phyloP scores from a whole-genome alignment of 129 eudicot species.

The Flaveria brownii region DNA sequence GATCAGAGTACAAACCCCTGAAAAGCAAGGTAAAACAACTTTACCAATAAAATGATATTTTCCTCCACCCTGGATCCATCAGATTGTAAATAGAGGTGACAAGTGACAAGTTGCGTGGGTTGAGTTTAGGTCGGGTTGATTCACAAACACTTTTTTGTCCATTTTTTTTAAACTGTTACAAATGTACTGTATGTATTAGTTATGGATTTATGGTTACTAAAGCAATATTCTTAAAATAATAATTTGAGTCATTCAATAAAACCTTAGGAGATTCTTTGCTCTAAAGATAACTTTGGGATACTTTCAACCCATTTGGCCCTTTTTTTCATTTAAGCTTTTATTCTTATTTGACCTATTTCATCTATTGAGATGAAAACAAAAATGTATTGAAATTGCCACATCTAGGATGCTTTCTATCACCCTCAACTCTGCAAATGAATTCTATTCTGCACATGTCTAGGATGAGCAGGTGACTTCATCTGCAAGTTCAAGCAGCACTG shows the following conservation, averaged over 20 bases:
- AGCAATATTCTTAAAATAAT: neutral
- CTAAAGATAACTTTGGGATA: neutral
- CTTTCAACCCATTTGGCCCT: neutral
- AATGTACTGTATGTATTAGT: neutral
- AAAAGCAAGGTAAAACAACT: constrained; percentile 51
- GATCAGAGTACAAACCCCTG: constrained; percentile 71
- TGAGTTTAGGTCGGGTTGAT: neutral
- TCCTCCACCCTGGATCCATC: neutral
- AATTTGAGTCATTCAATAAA: neutral
- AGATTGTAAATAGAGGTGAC: neutral
- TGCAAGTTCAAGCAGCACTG: constrained; percentile 28
- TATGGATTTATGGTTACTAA: neutral
- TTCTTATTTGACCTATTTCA: neutral
- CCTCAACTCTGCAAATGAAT: constrained; percentile 9
- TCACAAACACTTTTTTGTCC: neutral
- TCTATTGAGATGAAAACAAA: neutral
- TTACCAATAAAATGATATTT: neutral
- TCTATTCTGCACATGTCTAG: constrained; percentile 36
- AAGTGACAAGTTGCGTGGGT: neutral
- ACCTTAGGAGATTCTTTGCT: neutral
- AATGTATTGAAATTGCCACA: neutral
- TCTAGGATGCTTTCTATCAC: constrained; percentile 14
- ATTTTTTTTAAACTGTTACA: neutral
- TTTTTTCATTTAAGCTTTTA: too few relatives aligned
- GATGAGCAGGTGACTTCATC: constrained; percentile 43